A percentile compares a stretch with the other conserved stretches of the same genome.
These are phyloP conservation scores for Phytopythium litorale DNA, from an alignment of 352 stramenopile species.

Conservation along the genomic window DNA sequence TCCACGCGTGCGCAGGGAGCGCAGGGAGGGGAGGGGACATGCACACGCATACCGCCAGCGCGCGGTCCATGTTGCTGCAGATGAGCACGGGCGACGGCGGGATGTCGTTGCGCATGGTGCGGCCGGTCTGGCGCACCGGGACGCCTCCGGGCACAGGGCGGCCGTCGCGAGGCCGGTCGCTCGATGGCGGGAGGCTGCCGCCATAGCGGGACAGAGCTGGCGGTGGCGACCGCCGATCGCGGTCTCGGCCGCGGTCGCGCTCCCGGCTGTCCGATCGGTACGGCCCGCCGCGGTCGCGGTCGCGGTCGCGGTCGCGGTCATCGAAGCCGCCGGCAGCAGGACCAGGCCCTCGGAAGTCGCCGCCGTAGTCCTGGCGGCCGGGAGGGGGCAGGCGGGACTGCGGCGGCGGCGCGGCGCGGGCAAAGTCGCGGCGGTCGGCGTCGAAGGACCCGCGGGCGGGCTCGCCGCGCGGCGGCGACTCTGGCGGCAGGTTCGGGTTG, in stretches of 20 bases:
- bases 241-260: neutral
- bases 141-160: slow-evolving; percentile 3
- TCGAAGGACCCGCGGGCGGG: neutral
- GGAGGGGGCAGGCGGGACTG: neutral
- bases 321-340: slow-evolving; percentile 8
- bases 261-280: slow-evolving; percentile 5
- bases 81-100: slow-evolving; percentile 68
- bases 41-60: slow-evolving; percentile 37
- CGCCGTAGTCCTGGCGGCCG: slow-evolving; percentile 4
- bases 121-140: slow-evolving; percentile 25
- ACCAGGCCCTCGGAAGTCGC: slow-evolving; percentile 1
- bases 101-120: slow-evolving; percentile 51
- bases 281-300: slow-evolving; percentile 6
- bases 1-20: neutral
- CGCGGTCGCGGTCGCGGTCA: neutral
- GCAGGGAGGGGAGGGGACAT: neutral
- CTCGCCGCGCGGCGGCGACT: slow-evolving; percentile 11
- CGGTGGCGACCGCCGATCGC: slow-evolving; percentile 1
- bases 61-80: slow-evolving; percentile 78
- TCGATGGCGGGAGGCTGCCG: slow-evolving; percentile 15
- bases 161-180: slow-evolving; percentile 24
- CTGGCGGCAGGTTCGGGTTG: slow-evolving; percentile 64
- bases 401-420: neutral
- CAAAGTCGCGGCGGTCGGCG: slow-evolving; percentile 1
- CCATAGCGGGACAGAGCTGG: slow-evolving; percentile 11